Evolutionary conservation across 164 flowering plant genomes (phyloP).

Genomic region (Dillenia suffruticosa): DNA sequence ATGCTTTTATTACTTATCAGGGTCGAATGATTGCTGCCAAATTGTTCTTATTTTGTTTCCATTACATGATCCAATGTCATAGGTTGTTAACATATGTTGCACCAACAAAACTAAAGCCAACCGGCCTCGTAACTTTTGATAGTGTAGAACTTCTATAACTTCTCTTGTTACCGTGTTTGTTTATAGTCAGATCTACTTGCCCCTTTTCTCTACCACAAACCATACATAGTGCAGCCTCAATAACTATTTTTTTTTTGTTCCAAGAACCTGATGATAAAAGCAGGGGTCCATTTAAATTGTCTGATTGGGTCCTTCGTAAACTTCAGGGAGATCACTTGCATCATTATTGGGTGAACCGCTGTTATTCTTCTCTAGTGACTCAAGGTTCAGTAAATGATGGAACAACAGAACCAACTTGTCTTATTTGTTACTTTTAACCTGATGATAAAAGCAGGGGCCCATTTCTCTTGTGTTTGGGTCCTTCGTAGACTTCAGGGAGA

Average conservation of each 20-base stretch:
- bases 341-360: slow-evolving; percentile 59
- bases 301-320: slow-evolving; percentile 41
- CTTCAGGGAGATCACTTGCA: slow-evolving; percentile 39
- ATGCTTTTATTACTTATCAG: too few species aligned
- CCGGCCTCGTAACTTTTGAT: too few species aligned
- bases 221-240: too few species aligned
- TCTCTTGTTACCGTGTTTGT: too few species aligned
- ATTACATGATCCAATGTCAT: too few species aligned
- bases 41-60: too few species aligned
- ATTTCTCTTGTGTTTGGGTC: slow-evolving; percentile 13
- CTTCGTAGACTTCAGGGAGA: slow-evolving; percentile 21
- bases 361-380: slow-evolving; percentile 16
- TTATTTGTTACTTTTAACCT: background rate
- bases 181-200: too few species aligned
- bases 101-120: too few species aligned
- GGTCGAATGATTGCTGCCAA: too few species aligned
- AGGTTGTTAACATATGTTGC: too few species aligned
- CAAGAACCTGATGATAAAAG: slow-evolving; percentile 31
- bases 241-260: background rate
- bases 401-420: slow-evolving; percentile 9
- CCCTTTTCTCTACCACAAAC: too few species aligned
- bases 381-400: slow-evolving; percentile 52
- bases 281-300: slow-evolving; percentile 32
- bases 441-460: slow-evolving; percentile 20
- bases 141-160: too few species aligned